phyloP scores from a whole-genome alignment of 208 protist genomes.

The Leptomonas pyrrhocoris region DNA sequence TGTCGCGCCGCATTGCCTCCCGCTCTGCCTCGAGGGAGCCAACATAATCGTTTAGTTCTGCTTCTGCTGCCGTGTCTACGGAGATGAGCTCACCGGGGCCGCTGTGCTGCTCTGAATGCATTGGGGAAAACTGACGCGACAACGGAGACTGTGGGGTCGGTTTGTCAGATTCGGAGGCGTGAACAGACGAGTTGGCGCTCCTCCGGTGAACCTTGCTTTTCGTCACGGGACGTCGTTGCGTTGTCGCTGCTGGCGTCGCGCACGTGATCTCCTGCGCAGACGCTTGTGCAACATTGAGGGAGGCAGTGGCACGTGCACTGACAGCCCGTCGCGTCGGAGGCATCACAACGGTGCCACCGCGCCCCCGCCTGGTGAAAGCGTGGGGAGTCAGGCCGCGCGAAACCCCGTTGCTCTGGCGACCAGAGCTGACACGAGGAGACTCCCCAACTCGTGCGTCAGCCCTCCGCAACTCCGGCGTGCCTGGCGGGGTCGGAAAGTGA shows the following conservation, averaged over 20 bases:
- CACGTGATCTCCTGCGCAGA: too few relatives aligned
- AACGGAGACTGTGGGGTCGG: too few relatives aligned
- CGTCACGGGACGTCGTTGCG: too few relatives aligned
- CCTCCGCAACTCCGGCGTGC: background rate
- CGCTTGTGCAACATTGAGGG: too few relatives aligned
- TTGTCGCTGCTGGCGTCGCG: too few relatives aligned
- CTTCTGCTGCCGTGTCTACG: background rate
- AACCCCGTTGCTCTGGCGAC: background rate
- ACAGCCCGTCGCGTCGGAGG: background rate
- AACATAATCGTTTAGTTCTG: slow-evolving; percentile 2
- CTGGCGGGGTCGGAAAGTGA: background rate
- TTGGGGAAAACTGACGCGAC: background rate
- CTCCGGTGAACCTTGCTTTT: too few relatives aligned
- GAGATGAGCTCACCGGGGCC: background rate
- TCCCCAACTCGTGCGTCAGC: background rate
- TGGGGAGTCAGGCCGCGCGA: background rate
- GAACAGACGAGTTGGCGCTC: too few relatives aligned
- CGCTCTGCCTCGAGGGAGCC: background rate
- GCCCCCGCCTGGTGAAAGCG: too few relatives aligned
- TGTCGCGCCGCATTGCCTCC: slow-evolving; percentile 14
- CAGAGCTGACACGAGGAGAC: background rate
- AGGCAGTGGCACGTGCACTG: background rate
- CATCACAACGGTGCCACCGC: background rate
- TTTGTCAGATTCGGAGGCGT: too few relatives aligned
- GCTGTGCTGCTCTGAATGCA: background rate